Evolutionary conservation across 257 asterid species (phyloP), one percentile per base, ranked within the genome.

Genomic region (Vinca minor): DNA sequence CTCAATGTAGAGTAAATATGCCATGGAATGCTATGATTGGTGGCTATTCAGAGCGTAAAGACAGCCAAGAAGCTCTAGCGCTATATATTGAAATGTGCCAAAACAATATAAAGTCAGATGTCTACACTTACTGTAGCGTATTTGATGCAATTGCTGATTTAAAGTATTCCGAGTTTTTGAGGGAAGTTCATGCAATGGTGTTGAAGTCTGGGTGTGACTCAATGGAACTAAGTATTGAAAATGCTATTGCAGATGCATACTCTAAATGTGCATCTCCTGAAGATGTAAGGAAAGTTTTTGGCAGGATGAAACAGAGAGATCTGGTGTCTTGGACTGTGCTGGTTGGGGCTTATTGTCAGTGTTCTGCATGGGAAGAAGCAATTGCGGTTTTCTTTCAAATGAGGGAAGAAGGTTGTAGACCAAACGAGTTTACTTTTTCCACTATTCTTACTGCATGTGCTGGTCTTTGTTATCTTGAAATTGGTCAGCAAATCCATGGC

Each of bases 11-110:
- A 71, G 65, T 18, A 6, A 83, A 83, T 62, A 78, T 76, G 64
- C 84, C 85, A 12, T 81, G 89, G 89, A 83, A 83, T 64, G 83
- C 84, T 7, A 81, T 81, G 83, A 78, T 83, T 62, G 63, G 83
- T 59, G 84, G 78, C 67, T 83, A 70, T 54, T 32, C 76, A 47
- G 66, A 35, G 23, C 55, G 73, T 60, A 60, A 66, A 8, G 66
- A 62, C 47, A 61, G 75, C 64, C 45, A 31, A 61, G 77, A 81
- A 70, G 85, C 89, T 70, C 34, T 81, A 64, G 39, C 68, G 41
- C 68, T 83, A 7, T 81, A 56, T 52, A 49, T 64, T 36, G 60
- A 68, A 63, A 83, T 78, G 86, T 68, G 79, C 67, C 49, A 48
- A 62, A 65, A 58, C 45, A 74, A 72, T 63, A 54, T 78, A 53